phyloP scores from a whole-genome alignment of 768 basidiomycete species.

The Rhizopogon sp. region DNA sequence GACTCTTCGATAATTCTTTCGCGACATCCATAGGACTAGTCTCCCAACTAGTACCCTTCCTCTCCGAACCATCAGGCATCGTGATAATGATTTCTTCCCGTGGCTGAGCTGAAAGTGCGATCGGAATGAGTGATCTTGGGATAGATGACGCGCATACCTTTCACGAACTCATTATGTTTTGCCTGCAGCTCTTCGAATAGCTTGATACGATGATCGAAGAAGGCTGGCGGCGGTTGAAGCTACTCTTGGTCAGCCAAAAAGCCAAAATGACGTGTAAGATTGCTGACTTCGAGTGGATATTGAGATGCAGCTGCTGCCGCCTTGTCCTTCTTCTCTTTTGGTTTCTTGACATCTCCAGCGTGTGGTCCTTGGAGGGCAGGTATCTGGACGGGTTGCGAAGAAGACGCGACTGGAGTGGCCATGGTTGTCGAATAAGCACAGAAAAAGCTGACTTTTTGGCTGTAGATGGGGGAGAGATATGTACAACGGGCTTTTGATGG shows the following conservation, averaged over 20 bases:
- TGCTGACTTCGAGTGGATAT: conserved; percentile 61
- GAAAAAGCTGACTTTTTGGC: conserved; percentile 6
- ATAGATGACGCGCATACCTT: conserved; percentile 43
- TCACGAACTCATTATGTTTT: conserved; percentile 77
- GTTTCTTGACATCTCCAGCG: conserved; percentile 30
- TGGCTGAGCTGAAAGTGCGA: conserved; percentile 49
- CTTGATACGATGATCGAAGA: conserved; percentile 85
- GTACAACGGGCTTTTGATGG: conserved; percentile 20
- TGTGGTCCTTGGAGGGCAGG: conserved; percentile 43
- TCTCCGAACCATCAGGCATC: conserved; percentile 79
- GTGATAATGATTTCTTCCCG: conserved; percentile 81
- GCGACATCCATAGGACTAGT: conserved; percentile 91
- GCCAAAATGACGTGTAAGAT: not conserved
- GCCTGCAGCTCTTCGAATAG: conserved; percentile 85
- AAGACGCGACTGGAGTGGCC: conserved; percentile 50
- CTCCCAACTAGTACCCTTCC: conserved; percentile 88
- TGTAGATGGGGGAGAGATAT: conserved; percentile 7
- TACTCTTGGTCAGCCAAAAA: conserved; percentile 21
- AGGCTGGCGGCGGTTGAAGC: conserved; percentile 81
- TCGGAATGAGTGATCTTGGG: conserved; percentile 1
- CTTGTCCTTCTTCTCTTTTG: conserved; percentile 44
- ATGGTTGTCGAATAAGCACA: conserved; percentile 35
- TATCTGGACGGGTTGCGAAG: conserved; percentile 46
- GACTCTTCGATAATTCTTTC: conserved; percentile 77
- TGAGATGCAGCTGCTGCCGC: conserved; percentile 28